Percentiles rank a stretch among this genome's conserved stretches.
phyloP scores from a whole-genome alignment of 441 rosid genomes.

The Raphanus hybrid region DNA sequence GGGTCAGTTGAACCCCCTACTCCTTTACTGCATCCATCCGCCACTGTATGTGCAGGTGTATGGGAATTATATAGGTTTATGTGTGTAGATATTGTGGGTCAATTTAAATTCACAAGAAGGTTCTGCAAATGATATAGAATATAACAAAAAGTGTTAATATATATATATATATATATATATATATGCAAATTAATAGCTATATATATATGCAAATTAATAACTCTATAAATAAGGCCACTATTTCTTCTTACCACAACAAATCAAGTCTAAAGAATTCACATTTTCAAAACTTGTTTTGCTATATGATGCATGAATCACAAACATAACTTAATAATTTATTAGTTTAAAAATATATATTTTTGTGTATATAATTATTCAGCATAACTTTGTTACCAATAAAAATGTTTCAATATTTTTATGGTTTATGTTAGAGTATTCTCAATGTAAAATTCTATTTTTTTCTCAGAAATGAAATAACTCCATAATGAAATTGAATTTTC shows the following conservation, averaged over 20 bases:
- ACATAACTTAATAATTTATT: neutral
- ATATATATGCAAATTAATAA: neutral
- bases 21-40: too few species aligned
- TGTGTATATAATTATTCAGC: neutral
- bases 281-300: neutral
- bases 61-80: slow-evolving; percentile 37
- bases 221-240: neutral
- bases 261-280: neutral
- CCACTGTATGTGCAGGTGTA: neutral
- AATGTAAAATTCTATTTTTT: too few species aligned
- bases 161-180: too few species aligned
- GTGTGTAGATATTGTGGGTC: slow-evolving; percentile 55
- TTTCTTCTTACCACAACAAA: neutral
- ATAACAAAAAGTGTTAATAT: neutral
- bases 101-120: slow-evolving; percentile 50
- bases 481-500: too few species aligned
- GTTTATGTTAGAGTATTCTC: neutral
- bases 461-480: too few species aligned
- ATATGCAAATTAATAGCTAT: neutral
- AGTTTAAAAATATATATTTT: neutral
- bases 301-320: neutral
- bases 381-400: neutral
- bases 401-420: neutral
- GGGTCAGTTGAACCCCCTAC: too few species aligned
- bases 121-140: slow-evolving; percentile 30